Percentiles rank a stretch among this genome's conserved stretches.
These are phyloP conservation scores for Phialemonium atrogriseum DNA, from an alignment of 2,329 filamentous ascomycete genomes.

Conservation along the genomic window DNA sequence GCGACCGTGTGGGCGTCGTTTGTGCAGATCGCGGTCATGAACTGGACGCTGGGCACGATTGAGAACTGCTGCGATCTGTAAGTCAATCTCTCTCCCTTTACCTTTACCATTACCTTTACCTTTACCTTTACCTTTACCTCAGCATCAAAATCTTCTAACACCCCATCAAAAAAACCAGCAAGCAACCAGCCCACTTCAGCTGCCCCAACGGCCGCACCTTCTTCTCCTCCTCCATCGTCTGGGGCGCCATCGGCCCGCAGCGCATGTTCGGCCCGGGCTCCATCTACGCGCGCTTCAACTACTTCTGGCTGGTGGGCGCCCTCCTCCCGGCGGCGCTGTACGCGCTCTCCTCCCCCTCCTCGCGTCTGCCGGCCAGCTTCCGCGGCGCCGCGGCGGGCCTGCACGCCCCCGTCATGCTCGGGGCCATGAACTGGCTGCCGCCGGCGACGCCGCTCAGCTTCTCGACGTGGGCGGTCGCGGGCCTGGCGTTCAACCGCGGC, in stretches of 20 bases:
- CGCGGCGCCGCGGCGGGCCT: constrained; percentile 35
- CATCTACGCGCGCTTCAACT: constrained; percentile 37
- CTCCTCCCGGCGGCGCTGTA: constrained; percentile 28
- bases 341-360: constrained; percentile 35
- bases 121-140: no score
- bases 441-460: constrained; percentile 54
- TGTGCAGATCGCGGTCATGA: constrained; percentile 37
- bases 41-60: constrained; percentile 40
- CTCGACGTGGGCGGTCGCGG: constrained; percentile 48
- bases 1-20: constrained; percentile 47
- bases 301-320: constrained; percentile 43
- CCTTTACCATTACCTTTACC: no score
- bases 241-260: constrained; percentile 47
- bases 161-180: no score
- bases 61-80: constrained; percentile 40
- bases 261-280: constrained; percentile 45
- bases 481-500: constrained; percentile 48
- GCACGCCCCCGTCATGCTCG: constrained; percentile 49
- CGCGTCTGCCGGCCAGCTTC: constrained; percentile 17
- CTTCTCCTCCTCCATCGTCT: constrained; percentile 45
- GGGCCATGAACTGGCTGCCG: constrained; percentile 43
- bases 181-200: constrained; percentile 39
- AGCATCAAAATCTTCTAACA: no score
- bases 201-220: constrained; percentile 45
- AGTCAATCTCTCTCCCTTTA: no score